Evolutionary conservation across 1,284 basidiomycete species (phyloP).

Genomic region (Thecaphora frezii): DNA sequence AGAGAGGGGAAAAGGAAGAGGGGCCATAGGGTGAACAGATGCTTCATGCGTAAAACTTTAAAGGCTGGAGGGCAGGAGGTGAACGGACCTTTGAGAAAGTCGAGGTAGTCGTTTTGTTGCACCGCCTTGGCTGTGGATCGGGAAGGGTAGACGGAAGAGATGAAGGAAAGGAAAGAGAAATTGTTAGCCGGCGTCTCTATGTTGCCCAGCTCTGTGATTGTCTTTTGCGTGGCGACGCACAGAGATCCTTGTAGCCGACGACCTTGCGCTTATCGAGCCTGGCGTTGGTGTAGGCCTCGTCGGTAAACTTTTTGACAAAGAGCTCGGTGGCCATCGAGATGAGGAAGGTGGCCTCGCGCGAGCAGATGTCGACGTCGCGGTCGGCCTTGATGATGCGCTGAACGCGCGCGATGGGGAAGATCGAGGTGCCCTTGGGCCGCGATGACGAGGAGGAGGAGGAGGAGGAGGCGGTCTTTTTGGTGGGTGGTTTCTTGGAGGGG

Average conservation of each 20-base stretch:
- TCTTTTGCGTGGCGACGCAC: conserved; percentile 7
- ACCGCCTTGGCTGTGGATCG: conserved; percentile 30
- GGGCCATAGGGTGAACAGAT: no score
- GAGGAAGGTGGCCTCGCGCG: conserved; percentile 48
- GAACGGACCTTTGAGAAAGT: conserved; percentile 30
- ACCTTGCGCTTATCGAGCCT: conserved; percentile 47
- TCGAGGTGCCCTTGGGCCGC: conserved; percentile 24
- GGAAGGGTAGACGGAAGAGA: no score
- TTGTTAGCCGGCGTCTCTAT: background rate
- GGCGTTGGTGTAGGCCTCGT: conserved; percentile 45
- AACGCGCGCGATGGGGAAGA: conserved; percentile 43
- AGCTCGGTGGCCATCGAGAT: conserved; percentile 48
- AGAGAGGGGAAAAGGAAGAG: background rate
- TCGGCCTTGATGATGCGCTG: conserved; percentile 52
- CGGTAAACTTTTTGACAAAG: conserved; percentile 43
- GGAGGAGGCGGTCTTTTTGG: conserved; percentile 7
- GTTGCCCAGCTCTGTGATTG: background rate
- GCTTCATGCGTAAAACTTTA: background rate
- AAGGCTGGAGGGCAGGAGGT: background rate
- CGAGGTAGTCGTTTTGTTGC: conserved; percentile 38
- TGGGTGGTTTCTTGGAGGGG: no score
- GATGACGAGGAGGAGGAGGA: background rate
- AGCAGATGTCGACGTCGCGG: conserved; percentile 49
- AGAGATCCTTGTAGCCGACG: conserved; percentile 47
- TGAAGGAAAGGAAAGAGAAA: no score